Evolutionary conservation across 1,139 yeast genomes (phyloP), one percentile per base, ranked within the genome.

Genomic region (Geotrichum bryndzae): DNA sequence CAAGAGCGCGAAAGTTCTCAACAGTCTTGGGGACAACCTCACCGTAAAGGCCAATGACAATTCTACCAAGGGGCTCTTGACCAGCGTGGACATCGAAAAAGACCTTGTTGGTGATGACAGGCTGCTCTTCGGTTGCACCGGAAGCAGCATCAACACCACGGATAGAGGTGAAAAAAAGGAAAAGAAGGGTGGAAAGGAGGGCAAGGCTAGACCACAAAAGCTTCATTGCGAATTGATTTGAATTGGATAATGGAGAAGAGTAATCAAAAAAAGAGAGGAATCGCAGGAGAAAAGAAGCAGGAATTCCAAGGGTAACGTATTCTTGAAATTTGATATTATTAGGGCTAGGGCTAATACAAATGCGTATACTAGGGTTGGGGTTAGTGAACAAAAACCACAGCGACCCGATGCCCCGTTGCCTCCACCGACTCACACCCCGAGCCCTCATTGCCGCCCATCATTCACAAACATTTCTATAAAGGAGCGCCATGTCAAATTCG

Each of bases 21-120:
- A 89, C 86, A 64, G 97, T 91, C 83, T 90, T 89, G 77, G 98
- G 98, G 56, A 86, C 94, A 68, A 87, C 90, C 68, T 89, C 94
- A 69, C 90, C 87, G 80, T 89, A 94, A 70, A 94, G 83, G 68
- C 95, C 86, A 77, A 89, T 81, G 69, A 83, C 84, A 68, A 89
- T 80, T 74, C 91, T 83, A 63, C 95, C 96, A 66, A 88, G 77
- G 13, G 65, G 65, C 73, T 84, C 79, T 61, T 88, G 96, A 65
- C 90, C 96, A 72, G 89, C 91, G 65, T 86, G 82, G 66, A 94
- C 80, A 72, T 94, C 98, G 69, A 94, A 90, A 77, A 79, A 94
- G 46, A 94, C 97, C 76, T 85, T 87, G 75, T 83, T 79, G 68
- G 94, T 87, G 72, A 87, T 74, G 57, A 80, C 81, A 53, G 90